Evolutionary conservation across 257 asterid genomes (phyloP).

Genomic region (Przewalskia tangutica): DNA sequence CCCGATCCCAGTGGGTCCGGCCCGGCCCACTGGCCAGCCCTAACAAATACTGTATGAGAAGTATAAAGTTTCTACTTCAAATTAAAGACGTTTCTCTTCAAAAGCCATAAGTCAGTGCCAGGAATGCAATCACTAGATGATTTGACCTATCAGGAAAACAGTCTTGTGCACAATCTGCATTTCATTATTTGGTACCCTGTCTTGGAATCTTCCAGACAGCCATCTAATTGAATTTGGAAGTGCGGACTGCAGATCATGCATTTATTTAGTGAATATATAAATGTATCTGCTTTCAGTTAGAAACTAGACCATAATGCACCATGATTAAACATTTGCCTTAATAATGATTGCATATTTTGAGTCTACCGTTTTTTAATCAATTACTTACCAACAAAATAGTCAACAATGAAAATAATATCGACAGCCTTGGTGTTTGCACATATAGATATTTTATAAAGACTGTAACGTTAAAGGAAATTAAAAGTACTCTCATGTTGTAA

Average conservation of each 20-base stretch:
- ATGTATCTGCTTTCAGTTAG: neutral
- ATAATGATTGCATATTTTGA: neutral
- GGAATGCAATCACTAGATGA: constrained; percentile 2
- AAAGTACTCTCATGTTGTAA: neutral
- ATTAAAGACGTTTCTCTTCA: neutral
- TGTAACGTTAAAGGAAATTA: neutral
- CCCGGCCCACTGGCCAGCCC: too few relatives aligned
- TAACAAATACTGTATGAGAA: neutral
- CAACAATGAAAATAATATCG: neutral
- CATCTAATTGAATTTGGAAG: neutral
- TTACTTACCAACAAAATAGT: neutral
- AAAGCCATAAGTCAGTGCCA: neutral
- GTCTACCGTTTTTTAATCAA: neutral
- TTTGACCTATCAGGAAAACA: neutral
- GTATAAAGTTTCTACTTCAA: neutral
- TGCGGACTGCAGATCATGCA: neutral
- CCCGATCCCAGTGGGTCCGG: too few relatives aligned
- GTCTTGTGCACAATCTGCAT: neutral
- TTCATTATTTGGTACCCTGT: neutral
- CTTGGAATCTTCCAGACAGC: neutral
- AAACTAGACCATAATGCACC: neutral
- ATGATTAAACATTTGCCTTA: neutral
- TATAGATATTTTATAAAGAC: neutral
- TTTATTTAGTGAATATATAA: neutral
- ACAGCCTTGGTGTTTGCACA: neutral